Evolutionary conservation across 2,329 filamentous ascomycete genomes (phyloP), one percentile per base, ranked within the genome.

Genomic region (Cladophialophora chaetospira): DNA sequence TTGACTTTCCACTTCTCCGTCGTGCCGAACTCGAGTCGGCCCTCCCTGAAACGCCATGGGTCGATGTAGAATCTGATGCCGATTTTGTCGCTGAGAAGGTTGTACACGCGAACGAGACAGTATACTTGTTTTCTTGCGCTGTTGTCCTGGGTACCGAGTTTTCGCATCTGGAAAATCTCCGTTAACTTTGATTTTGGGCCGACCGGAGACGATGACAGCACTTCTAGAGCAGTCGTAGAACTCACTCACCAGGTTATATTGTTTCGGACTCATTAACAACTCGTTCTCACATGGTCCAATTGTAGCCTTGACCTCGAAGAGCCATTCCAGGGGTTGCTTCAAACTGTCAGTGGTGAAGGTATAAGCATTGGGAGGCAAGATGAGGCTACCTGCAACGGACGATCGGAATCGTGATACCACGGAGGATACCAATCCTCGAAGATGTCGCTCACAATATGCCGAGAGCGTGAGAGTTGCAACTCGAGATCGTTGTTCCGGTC

Each of bases 291-390:
- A 62, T 35, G 59, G 56, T 40, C 59, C 59, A 25, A 50, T 46
- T 10, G 59, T 55, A 2, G 59, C 53, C 35, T 62, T 62, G 56
- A 62, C 55, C 38, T 62, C 56, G 23, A 62, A 53, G 25, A 62
- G 56, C 46, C 52, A 62, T 46, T 59, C 52, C 13, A 57, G 26
- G 3, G 50, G 40, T 29, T n/a, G 13, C 45, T 58, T 42, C 17
- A 25, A 21, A 13, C 6, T 36, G 56, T 50, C 29, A 49, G 56
- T 25, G 46, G 4, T 36, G 25, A 50, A 19, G 31, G 15, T 21
- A 36, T 58, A 10, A 54, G 31, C 15, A 4, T 11, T 21, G 26
- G 31, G 2, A 13, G 6, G 11, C 15, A 21, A 25, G 21, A 46
- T 3, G 11, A 28, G 15, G 3, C 21, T 46, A 46, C 43, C 43